These are phyloP conservation scores for Gastrolobium villosum DNA, from an alignment of 306 rosid genomes.

Conservation along the genomic window DNA sequence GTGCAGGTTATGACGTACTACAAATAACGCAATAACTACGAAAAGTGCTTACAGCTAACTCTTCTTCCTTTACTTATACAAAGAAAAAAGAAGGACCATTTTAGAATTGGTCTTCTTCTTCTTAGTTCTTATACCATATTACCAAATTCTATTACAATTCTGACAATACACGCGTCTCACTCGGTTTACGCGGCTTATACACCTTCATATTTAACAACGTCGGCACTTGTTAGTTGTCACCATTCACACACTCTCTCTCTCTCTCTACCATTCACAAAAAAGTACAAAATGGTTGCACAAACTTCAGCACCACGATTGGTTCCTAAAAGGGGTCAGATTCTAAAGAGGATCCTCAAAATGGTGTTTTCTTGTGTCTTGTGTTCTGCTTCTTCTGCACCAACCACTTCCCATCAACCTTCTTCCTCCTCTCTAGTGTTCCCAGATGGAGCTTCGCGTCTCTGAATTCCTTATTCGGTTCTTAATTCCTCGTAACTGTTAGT, in stretches of 20 bases:
- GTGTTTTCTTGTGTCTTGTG: background rate
- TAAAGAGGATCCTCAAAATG: slow-evolving; percentile 42
- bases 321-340: slow-evolving; percentile 45
- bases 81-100: no score
- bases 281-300: slow-evolving; percentile 14
- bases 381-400: background rate
- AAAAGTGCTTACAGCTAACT: no score
- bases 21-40: no score
- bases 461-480: background rate
- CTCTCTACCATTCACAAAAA: background rate
- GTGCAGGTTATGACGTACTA: no score
- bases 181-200: no score
- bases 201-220: no score
- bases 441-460: background rate
- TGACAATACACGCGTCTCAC: no score
- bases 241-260: background rate
- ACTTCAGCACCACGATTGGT: slow-evolving; percentile 39
- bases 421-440: slow-evolving; percentile 25
- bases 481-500: background rate
- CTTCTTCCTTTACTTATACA: no score
- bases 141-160: no score
- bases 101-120: no score
- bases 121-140: no score
- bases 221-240: background rate
- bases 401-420: background rate